Base-by-base conservation (phyloP, 1,284 basidiomycete species). In the Ceratobasidium theobromae region DNA sequence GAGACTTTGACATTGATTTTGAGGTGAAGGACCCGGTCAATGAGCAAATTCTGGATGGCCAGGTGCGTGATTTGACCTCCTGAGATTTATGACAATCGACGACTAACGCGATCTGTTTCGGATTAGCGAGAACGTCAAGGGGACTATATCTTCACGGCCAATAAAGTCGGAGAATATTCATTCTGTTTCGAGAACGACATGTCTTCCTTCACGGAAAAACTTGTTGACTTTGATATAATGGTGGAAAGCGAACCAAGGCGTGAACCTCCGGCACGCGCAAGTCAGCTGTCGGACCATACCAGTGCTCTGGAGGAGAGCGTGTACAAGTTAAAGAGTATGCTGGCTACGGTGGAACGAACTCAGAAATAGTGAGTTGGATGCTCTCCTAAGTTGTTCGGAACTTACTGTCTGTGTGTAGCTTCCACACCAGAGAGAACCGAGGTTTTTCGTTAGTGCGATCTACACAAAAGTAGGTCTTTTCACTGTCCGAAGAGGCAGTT, bases 171-270 rank as follows among this genome's bases (percentile, higher is more conserved):
- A 73, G 97, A 99, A 82, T 98, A 98, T 78, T 81, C 93, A 1
- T 99, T 99, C 80, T 99, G 97, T 80, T 98, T 99, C 76, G 91
- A 95, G 75, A 99, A 99, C 77, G 93, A 96, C 79, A 92, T 93
- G 85, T 92, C 88, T 8, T 92, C 90, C 3, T 82, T 95, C 71
- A 89, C 89, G 80, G 81, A 94, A 79, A 97, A 98, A 77, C 83
- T 97, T 65, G 82, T 98, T 71, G 95, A 98, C 78, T 96, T 98
- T 76, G 95, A 97, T 76, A 95, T 96, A 77, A 94, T 96, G 92
- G 92, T 97, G 68, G 94, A 97, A 80, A 93, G 89, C 69, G 95
- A 98, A 75, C 95, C 95, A 1, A 80, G 95, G 55, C 81, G 91
- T 60, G 88, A 92, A 73, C 82, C 89, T 2, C 86, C 89, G 8